Evolutionary conservation across 108 stramenopile genomes (phyloP), one percentile per base, ranked within the genome.

Genomic region (Discostella stelligeroides): DNA sequence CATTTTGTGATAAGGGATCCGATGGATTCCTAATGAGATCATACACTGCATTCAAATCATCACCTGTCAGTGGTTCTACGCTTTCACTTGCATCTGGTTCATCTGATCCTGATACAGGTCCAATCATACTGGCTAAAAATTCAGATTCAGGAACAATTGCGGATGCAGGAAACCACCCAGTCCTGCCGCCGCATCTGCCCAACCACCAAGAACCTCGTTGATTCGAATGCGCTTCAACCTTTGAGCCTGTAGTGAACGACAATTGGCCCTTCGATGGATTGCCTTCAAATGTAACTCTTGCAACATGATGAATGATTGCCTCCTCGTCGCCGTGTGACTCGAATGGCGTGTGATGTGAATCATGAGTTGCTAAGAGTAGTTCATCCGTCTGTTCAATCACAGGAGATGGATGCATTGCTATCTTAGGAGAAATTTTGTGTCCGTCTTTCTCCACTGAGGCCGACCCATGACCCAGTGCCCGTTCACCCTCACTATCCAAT

Each of bases 201-300:
- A 80, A 63, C 79, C 79, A 80, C 79, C 79, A 80, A 6, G 72
- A 66, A 27, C 79, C 79, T 29, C 72, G 61, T 60, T 80, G 79
- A 49, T 80, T 80, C 14, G 79, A 80, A 54, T 80, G 79, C 15
- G 79, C 79, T 15, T 69, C 67, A 20, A 80, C 49, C 38, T 64
- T 65, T 13, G 67, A 47, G 24, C 79, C 79, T 21, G 72, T 69
- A 14, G 48, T 80, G 62, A 80, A 80, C 1, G 79, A 80, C 30
- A 80, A 50, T 27, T 80, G 79, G 13, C 79, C 79, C 62, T 80
- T 80, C 11, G 53, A 18, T 13, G 37, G 67, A 51, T 73, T 46
- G 4, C 79, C 79, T 40, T 80, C 79, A 50, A 80, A 80, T 42
- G 72, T 64, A 18, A 80, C 49, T 47, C 47, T 47, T 40, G 79